These are phyloP conservation scores for Diaporthe humulicola DNA, from an alignment of 2,329 filamentous ascomycete genomes.

Conservation along the genomic window DNA sequence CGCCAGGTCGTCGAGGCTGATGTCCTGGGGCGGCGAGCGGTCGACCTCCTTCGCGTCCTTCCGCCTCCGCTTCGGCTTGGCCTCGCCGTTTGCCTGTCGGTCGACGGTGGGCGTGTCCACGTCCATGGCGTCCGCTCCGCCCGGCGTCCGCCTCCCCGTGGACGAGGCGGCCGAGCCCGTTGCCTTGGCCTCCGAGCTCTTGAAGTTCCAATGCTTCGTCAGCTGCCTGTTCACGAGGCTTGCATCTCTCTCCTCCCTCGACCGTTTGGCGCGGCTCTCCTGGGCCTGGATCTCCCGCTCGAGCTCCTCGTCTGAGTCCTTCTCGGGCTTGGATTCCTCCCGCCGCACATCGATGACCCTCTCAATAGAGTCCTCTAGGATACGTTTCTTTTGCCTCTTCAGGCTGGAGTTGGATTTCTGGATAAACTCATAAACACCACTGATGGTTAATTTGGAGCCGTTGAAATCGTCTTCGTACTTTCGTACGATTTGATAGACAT, in stretches of 20 bases:
- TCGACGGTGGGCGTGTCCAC: slow-evolving; percentile 53
- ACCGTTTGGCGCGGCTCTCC: slow-evolving; percentile 44
- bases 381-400: slow-evolving; percentile 83
- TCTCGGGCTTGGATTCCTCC: slow-evolving; percentile 70
- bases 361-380: slow-evolving; percentile 88
- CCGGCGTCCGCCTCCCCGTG: slow-evolving; percentile 42
- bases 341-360: slow-evolving; percentile 81
- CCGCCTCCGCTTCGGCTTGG: slow-evolving; percentile 75
- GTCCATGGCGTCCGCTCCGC: slow-evolving; percentile 42
- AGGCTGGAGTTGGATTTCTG: slow-evolving; percentile 89
- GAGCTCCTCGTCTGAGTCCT: slow-evolving; percentile 61
- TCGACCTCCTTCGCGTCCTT: slow-evolving; percentile 65
- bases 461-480: slow-evolving; percentile 74
- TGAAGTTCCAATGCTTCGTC: slow-evolving; percentile 55
- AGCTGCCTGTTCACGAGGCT: slow-evolving; percentile 58
- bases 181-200: slow-evolving; percentile 37
- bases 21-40: slow-evolving; percentile 74
- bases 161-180: slow-evolving; percentile 35
- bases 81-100: slow-evolving; percentile 74
- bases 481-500: slow-evolving; percentile 83
- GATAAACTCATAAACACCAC: slow-evolving; percentile 81
- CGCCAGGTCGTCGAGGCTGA: slow-evolving; percentile 79
- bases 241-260: slow-evolving; percentile 42
- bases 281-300: slow-evolving; percentile 48
- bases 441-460: slow-evolving; percentile 62